Conservation (phyloP, 164 flowering plant genomes). For the Vitis labrusca region DNA sequence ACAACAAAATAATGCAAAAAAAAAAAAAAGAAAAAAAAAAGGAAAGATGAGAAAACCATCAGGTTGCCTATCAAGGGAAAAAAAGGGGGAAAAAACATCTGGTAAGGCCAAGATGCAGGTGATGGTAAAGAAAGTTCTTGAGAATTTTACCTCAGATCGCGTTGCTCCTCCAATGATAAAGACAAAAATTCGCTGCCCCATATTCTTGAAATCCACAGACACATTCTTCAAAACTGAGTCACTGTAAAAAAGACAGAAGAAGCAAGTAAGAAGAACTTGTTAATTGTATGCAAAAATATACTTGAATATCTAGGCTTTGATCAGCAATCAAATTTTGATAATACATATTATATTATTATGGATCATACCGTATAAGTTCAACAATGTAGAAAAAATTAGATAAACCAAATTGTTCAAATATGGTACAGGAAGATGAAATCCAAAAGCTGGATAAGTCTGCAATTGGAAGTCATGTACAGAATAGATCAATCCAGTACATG, state of each 20-base stretch:
- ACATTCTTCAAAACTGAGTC: slow-evolving; percentile 68
- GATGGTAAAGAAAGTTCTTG: too few relatives aligned
- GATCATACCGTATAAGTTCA: background rate
- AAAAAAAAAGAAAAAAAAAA: background rate
- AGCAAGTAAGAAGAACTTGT: background rate
- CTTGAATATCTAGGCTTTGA: background rate
- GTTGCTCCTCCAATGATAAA: slow-evolving; percentile 98
- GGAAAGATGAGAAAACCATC: background rate
- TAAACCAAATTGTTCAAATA: background rate
- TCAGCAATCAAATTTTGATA: background rate
- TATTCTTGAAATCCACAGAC: slow-evolving; percentile 65
- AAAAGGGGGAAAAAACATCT: background rate
- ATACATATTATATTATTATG: background rate
- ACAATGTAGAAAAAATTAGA: background rate
- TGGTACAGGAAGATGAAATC: too few relatives aligned
- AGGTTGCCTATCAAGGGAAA: background rate
- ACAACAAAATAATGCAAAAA: background rate
- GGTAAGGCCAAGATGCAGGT: background rate
- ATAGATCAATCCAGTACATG: background rate
- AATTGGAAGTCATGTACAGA: background rate
- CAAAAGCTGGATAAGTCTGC: too few relatives aligned
- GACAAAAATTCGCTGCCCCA: slow-evolving; percentile 93
- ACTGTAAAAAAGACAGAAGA: slow-evolving; percentile 33
- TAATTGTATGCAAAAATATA: too few relatives aligned
- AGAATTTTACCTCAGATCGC: slow-evolving; percentile 78